Evolutionary conservation across 768 basidiomycete species (phyloP), one percentile per base, ranked within the genome.

Genomic region (Pisolithus tinctorius): DNA sequence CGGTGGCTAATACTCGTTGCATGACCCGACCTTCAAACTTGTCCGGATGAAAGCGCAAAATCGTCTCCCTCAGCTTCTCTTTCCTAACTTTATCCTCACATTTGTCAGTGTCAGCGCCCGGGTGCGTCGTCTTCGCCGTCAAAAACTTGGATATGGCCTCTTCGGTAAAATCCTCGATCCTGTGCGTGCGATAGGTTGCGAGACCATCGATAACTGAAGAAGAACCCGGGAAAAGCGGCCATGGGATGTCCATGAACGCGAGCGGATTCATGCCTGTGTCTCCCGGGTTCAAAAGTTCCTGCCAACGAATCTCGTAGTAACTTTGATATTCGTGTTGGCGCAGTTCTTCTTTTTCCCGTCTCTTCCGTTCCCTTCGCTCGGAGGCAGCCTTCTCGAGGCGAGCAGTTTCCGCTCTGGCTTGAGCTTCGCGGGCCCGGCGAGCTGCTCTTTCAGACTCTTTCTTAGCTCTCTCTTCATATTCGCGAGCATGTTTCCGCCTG

Each of bases 1-100:
- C 84, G 11, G 57, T 59, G 30, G 70, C 68, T 40, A 57, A 59
- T 6, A 88, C 72, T 4, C 72, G 71, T 45, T 63, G 62, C 76
- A 87, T 80, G 45, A 88, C 68, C 31, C 87, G 75, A 17, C 87
- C 84, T 62, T 89, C 84, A 49, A 88, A 88, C 63, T 89, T 89
- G 65, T 89, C 87, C 2, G 87, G 87, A 61, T 89, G 87, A 63
- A 85, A 89, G 17, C 86, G 81, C 25, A 88, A 64, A 58, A 87
- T 74, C 0, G 83, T 75, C 66, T 87, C 86, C 58, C 83, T 72
- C 42, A 88, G 59, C 55, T 74, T 82, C 17, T 87, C 83, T 61
- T 78, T 83, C 45, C 74, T 69, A 31, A 71, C 72, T 61, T 74
- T 79, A 64, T 72, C 78, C 31, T 64, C 62, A 20, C 52, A 52